Evolutionary conservation across 306 rosid species (phyloP), one percentile per base, ranked within the genome.

Genomic region (Gynostemma pentaphyllum): DNA sequence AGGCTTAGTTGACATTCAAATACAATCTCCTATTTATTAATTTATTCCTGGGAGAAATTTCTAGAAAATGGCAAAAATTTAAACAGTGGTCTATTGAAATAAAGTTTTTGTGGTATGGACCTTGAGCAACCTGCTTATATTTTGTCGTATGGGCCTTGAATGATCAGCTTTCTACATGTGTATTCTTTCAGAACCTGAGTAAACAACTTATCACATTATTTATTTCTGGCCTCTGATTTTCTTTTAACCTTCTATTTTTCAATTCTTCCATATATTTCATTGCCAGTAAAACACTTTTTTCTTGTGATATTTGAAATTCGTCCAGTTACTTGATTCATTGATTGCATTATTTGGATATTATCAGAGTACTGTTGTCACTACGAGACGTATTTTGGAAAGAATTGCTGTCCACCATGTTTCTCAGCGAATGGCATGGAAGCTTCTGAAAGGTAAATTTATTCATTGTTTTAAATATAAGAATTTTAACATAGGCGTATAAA

Each of bases 311-410:
- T 5, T 40, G 22, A 39, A 23, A 39, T 23, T 32, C 3, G 3
- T 32, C 49, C 12, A 59, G 46, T 14, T 39, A 6, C 37, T 40
- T 61, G n/a, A n/a, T n/a, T n/a, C n/a, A n/a, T n/a, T n/a, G 49
- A 61, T 61, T 2, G 12, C 49, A 18, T 40, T 16, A 24, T 64
- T 63, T 75, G 67, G 40, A 16, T 74, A 19, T 62, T 64, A 65
- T 45, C 71, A 92, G 96, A 77, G 84, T 21, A 79, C 94, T 19
- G 78, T 86, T 21, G 79, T 79, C 51, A 92, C 98, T 18, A 92
- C 96, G 8, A 77, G 84, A 68, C 80, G 95, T 32, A 41, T 92
- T 75, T 73, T 92, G 68, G 98, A 92, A 78, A 82, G 94, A 78
- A 48, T 88, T 45, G 11, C 73, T 68, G 79, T 88, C 32, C 87